phyloP scores from a whole-genome alignment of 2,329 filamentous ascomycete genomes.

The Coniochaeta hoffmannii region DNA sequence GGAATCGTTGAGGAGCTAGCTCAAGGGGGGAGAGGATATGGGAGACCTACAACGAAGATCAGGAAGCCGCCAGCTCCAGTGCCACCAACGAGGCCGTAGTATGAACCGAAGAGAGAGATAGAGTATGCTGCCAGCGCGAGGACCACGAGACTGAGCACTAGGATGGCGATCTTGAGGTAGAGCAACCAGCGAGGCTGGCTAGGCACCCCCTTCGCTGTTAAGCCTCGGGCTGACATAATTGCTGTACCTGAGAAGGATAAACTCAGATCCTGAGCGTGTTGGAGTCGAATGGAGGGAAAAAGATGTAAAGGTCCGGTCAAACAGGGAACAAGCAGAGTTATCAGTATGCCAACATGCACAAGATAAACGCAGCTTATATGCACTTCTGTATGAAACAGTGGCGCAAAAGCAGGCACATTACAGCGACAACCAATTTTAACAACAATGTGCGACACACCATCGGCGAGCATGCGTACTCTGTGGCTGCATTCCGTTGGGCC shows the following conservation, averaged over 20 bases:
- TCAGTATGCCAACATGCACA: neutral
- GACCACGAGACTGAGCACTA: slow-evolving; percentile 30
- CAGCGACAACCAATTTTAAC: too few relatives aligned
- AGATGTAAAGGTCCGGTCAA: too few relatives aligned
- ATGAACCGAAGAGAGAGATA: slow-evolving; percentile 24
- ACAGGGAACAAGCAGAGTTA: neutral
- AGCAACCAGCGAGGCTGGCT: slow-evolving; percentile 26
- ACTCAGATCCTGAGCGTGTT: too few relatives aligned
- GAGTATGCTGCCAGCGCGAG: slow-evolving; percentile 33
- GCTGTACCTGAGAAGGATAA: neutral
- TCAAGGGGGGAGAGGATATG: slow-evolving; percentile 8
- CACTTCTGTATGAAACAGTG: neutral
- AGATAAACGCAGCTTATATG: neutral
- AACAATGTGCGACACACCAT: too few relatives aligned
- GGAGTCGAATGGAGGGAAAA: neutral
- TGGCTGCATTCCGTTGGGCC: neutral
- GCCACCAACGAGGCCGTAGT: slow-evolving; percentile 5
- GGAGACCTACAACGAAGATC: slow-evolving; percentile 39
- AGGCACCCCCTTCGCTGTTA: slow-evolving; percentile 29
- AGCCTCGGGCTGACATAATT: slow-evolving; percentile 13
- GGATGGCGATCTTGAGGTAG: slow-evolving; percentile 27
- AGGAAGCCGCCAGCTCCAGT: slow-evolving; percentile 32
- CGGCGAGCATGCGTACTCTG: neutral
- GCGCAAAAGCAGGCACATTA: neutral
- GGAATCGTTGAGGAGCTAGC: slow-evolving; percentile 8